phyloP scores from a whole-genome alignment of 2,329 filamentous ascomycete species.

The Pezicula radicicola region DNA sequence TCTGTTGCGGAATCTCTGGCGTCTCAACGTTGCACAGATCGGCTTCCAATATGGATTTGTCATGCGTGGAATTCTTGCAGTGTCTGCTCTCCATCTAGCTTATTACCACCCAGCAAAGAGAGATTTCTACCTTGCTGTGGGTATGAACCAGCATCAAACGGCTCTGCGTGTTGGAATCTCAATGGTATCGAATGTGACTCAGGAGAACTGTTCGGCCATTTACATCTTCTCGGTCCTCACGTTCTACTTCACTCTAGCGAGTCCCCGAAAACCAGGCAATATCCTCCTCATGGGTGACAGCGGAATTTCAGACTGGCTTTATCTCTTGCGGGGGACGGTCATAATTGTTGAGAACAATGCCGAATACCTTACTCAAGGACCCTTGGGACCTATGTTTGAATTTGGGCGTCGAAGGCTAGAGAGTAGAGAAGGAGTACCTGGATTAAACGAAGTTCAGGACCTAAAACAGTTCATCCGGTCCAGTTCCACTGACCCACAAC shows the following conservation, averaged over 20 bases:
- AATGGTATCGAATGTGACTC: conserved; percentile 24
- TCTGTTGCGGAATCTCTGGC: conserved; percentile 41
- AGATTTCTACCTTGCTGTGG: conserved; percentile 32
- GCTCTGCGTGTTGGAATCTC: conserved; percentile 20
- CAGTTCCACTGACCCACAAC: conserved; percentile 10
- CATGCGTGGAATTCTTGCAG: conserved; percentile 44
- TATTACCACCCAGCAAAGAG: conserved; percentile 30
- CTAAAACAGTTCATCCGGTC: conserved; percentile 15
- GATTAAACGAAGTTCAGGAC: conserved; percentile 13
- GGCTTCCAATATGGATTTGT: conserved; percentile 44
- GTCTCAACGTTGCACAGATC: conserved; percentile 42
- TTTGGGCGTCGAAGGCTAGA: conserved; percentile 11
- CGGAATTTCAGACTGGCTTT: conserved; percentile 29
- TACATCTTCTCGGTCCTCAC: conserved; percentile 33
- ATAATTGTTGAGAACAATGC: conserved; percentile 22
- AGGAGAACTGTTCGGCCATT: conserved; percentile 26
- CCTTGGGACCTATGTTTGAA: conserved; percentile 19
- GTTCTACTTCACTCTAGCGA: conserved; percentile 30
- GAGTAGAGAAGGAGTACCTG: conserved; percentile 6
- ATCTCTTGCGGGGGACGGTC: conserved; percentile 28
- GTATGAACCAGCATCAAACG: conserved; percentile 28
- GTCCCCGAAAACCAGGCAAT: conserved; percentile 24
- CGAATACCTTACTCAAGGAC: conserved; percentile 11
- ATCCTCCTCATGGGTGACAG: conserved; percentile 28
- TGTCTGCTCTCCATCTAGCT: conserved; percentile 38